Conservation (phyloP, 1,139 yeast genomes). For the Diutina pseudorugosa region DNA sequence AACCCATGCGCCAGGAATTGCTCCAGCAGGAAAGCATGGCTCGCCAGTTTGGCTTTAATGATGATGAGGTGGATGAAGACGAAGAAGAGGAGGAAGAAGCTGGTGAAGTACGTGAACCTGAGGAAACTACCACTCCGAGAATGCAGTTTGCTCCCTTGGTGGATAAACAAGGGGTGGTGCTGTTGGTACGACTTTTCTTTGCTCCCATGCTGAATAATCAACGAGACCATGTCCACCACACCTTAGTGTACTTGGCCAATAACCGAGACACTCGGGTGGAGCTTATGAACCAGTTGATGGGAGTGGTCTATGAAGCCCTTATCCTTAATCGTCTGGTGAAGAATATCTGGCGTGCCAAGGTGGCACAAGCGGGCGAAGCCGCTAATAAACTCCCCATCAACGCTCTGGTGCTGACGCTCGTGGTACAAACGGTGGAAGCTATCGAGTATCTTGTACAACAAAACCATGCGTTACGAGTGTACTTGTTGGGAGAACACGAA, state of each 20-base stretch:
- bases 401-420: conserved; percentile 57
- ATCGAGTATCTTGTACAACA: conserved; percentile 60
- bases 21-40: conserved; percentile 54
- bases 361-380: conserved; percentile 7
- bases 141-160: conserved; percentile 50
- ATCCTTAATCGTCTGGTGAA: conserved; percentile 50
- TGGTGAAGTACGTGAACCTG: not conserved
- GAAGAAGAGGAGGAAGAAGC: conserved; percentile 10
- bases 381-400: conserved; percentile 35
- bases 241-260: conserved; percentile 57
- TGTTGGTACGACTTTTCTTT: conserved; percentile 59
- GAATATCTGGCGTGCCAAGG: conserved; percentile 37
- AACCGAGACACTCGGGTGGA: conserved; percentile 75
- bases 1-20: conserved; percentile 59
- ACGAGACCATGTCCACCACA: conserved; percentile 53
- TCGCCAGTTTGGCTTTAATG: conserved; percentile 16
- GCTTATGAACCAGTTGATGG: conserved; percentile 55
- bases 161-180: conserved; percentile 67
- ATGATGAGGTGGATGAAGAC: conserved; percentile 12
- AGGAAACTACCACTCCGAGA: conserved; percentile 5
- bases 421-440: conserved; percentile 69
- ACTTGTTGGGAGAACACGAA: conserved; percentile 76
- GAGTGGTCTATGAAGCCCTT: conserved; percentile 66
- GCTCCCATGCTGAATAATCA: conserved; percentile 60
- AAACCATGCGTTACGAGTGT: conserved; percentile 59